Conservation (phyloP, 768 basidiomycete species). For the Hericium coralloides region DNA sequence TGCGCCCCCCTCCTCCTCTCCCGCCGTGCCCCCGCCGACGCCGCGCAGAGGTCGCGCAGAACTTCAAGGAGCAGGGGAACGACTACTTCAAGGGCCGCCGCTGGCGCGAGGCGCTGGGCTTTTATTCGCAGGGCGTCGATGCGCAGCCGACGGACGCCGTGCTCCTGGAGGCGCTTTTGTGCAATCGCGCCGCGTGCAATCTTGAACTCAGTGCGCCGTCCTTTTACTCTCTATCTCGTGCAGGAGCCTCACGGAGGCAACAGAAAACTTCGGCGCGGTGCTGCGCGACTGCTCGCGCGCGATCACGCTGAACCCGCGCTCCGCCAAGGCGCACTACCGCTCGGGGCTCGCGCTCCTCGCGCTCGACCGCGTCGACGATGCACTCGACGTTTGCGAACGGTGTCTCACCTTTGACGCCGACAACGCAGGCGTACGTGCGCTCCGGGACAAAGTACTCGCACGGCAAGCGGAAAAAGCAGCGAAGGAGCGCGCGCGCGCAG, state of each 20-base stretch:
- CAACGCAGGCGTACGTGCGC: slow-evolving; percentile 42
- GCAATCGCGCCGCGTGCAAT: slow-evolving; percentile 92
- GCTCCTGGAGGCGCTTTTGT: slow-evolving; percentile 60
- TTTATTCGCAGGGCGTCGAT: slow-evolving; percentile 87
- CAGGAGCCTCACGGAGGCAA: neutral
- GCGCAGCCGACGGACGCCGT: slow-evolving; percentile 60
- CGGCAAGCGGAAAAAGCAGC: slow-evolving; percentile 41
- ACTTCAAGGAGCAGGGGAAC: slow-evolving; percentile 94
- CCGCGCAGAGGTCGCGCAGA: slow-evolving; percentile 72
- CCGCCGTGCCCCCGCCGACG: neutral
- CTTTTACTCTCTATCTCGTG: neutral
- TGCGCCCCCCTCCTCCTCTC: slow-evolving; percentile 31
- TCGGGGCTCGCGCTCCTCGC: slow-evolving; percentile 70
- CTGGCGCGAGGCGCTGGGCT: slow-evolving; percentile 77
- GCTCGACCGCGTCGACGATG: slow-evolving; percentile 71
- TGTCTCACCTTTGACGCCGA: slow-evolving; percentile 52
- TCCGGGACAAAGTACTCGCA: slow-evolving; percentile 40
- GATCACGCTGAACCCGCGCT: slow-evolving; percentile 48
- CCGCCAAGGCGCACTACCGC: slow-evolving; percentile 82
- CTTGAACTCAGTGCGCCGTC: slow-evolving; percentile 64
- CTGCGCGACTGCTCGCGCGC: slow-evolving; percentile 78
- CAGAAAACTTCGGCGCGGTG: slow-evolving; percentile 85
- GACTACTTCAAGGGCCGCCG: slow-evolving; percentile 87
- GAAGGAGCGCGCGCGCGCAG: slow-evolving; percentile 40
- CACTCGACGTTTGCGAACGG: slow-evolving; percentile 69